phyloP scores from a whole-genome alignment of 306 rosid species.

The Hippophae gyantsensis region DNA sequence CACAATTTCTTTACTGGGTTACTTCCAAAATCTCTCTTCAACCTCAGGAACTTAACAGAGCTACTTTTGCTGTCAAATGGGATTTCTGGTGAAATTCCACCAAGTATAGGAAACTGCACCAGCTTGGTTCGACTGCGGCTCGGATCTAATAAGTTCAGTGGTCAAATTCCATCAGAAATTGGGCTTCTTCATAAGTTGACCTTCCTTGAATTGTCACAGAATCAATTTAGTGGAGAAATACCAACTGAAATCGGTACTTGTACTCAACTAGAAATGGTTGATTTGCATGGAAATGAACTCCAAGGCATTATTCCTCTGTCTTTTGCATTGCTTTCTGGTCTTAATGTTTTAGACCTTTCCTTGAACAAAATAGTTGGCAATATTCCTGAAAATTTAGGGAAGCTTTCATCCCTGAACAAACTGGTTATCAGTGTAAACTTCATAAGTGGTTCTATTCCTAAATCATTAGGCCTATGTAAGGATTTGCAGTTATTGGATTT shows the following conservation, averaged over 20 bases:
- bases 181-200: conserved; percentile 51
- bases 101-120: conserved; percentile 63
- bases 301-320: conserved; percentile 73
- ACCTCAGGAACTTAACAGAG: conserved; percentile 71
- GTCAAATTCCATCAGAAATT: conserved; percentile 67
- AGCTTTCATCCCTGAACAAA: conserved; percentile 61
- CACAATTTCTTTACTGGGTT: conserved; percentile 67
- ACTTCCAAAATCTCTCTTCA: conserved; percentile 61
- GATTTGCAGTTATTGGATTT: conserved; percentile 79
- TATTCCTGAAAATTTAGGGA: conserved; percentile 57
- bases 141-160: conserved; percentile 74
- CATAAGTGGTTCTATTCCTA: conserved; percentile 57
- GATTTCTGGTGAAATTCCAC: conserved; percentile 69
- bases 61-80: conserved; percentile 71
- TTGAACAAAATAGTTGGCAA: conserved; percentile 48
- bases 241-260: conserved; percentile 74
- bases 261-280: conserved; percentile 76
- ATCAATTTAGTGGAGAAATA: conserved; percentile 50
- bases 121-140: conserved; percentile 63
- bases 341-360: conserved; percentile 79
- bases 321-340: conserved; percentile 38
- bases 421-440: conserved; percentile 53
- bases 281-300: conserved; percentile 64
- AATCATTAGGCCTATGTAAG: conserved; percentile 58
- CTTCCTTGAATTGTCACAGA: conserved; percentile 77